phyloP scores from a whole-genome alignment of 345 rosid species.

The Erucastrum elatum region DNA sequence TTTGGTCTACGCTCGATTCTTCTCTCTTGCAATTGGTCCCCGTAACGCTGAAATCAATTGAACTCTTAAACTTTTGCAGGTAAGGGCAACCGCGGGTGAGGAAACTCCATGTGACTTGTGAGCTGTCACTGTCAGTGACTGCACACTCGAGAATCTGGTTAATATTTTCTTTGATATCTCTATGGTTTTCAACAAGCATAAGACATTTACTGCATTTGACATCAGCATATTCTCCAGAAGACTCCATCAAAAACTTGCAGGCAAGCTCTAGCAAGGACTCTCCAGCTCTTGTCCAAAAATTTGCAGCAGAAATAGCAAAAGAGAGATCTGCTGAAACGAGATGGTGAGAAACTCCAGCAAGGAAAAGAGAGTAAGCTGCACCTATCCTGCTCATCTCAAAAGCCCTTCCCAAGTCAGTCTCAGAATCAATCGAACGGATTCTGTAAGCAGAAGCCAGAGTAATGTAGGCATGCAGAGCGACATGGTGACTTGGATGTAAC shows the following conservation, averaged over 20 bases:
- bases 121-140: slow-evolving; percentile 30
- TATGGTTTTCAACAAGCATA: slow-evolving; percentile 30
- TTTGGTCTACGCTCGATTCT: slow-evolving; percentile 30
- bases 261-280: slow-evolving; percentile 58
- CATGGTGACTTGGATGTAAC: slow-evolving; percentile 65
- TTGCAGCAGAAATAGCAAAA: slow-evolving; percentile 54
- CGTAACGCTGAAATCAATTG: slow-evolving; percentile 44
- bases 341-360: slow-evolving; percentile 60
- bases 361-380: slow-evolving; percentile 74
- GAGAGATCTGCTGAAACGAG: slow-evolving; percentile 57
- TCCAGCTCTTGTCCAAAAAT: slow-evolving; percentile 68
- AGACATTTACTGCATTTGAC: slow-evolving; percentile 51
- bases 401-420: slow-evolving; percentile 36
- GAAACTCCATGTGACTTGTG: slow-evolving; percentile 50
- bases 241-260: slow-evolving; percentile 18
- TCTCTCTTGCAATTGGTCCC: slow-evolving; percentile 11
- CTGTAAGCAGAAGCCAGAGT: slow-evolving; percentile 71
- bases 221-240: slow-evolving; percentile 11
- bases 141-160: slow-evolving; percentile 46
- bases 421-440: slow-evolving; percentile 44
- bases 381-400: slow-evolving; percentile 50
- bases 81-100: slow-evolving; percentile 45
- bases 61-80: slow-evolving; percentile 48
- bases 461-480: slow-evolving; percentile 59
- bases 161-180: slow-evolving; percentile 40